A percentile compares a stretch with the other conserved stretches of the same genome.
Conservation (phyloP, 805 yeast species). For the Ogataea neopini region DNA sequence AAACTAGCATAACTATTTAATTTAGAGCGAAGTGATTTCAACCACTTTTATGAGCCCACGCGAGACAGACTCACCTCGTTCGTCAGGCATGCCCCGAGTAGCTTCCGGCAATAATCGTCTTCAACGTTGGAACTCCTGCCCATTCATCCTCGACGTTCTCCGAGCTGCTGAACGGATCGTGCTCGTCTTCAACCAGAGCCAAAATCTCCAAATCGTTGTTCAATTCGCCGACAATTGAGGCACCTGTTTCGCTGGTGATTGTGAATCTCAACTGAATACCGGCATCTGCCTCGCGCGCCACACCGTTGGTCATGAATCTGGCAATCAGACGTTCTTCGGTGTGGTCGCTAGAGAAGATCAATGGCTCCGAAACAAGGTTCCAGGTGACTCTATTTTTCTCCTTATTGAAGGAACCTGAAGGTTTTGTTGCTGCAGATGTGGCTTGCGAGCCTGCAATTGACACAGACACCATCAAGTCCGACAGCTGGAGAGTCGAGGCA, state of each 20-base stretch:
- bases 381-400: constrained; percentile 87
- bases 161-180: constrained; percentile 38
- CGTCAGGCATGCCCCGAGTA: constrained; percentile 41
- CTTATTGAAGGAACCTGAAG: constrained; percentile 86
- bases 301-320: constrained; percentile 75
- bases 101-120: constrained; percentile 51
- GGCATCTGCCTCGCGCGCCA: constrained; percentile 67
- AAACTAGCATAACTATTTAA: background rate
- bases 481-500: constrained; percentile 42
- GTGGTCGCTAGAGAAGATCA: constrained; percentile 36
- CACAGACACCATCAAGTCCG: constrained; percentile 63
- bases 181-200: constrained; percentile 28
- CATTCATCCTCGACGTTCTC: constrained; percentile 29
- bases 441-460: constrained; percentile 63
- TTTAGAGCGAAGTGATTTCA: no score
- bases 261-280: constrained; percentile 74
- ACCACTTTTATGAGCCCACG: no score
- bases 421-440: constrained; percentile 80
- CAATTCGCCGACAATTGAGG: constrained; percentile 43
- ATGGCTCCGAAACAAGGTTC: constrained; percentile 52
- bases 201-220: constrained; percentile 39
- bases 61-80: no score
- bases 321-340: constrained; percentile 75
- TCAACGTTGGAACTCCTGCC: constrained; percentile 43
- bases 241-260: constrained; percentile 45